These are phyloP conservation scores for Sabuloglossum arenarium DNA, from an alignment of 495 filamentous ascomycete species.

Conservation along the genomic window DNA sequence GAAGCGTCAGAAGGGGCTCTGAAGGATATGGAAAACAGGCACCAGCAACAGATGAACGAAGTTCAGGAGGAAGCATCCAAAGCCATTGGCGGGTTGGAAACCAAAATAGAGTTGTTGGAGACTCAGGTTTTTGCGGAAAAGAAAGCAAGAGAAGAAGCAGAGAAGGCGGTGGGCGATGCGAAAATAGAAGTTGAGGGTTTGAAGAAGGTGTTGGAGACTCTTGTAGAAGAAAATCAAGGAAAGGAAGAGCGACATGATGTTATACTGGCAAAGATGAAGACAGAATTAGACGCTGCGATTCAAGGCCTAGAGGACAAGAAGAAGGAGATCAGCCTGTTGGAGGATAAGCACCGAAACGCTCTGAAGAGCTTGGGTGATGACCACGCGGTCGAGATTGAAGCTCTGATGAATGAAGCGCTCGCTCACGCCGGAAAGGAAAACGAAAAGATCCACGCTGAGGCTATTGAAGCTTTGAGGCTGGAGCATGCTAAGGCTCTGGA, in stretches of 20 bases:
- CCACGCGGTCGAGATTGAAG: neutral
- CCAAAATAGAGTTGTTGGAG: neutral
- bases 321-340: neutral
- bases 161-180: neutral
- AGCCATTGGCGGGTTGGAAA: neutral
- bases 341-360: neutral
- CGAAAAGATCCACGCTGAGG: neutral
- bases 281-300: neutral
- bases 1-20: neutral
- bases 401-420: neutral
- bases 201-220: neutral
- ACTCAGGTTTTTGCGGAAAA: neutral
- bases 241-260: neutral
- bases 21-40: neutral
- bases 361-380: neutral
- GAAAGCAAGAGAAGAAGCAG: neutral
- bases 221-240: neutral
- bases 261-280: neutral
- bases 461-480: neutral
- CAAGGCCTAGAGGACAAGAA: neutral
- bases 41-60: neutral
- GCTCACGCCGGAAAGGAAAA: neutral
- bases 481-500: neutral
- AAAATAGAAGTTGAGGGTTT: neutral
- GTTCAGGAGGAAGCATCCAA: neutral